Conservation (phyloP, 208 protist genomes). For the Trichomonas tenax region DNA sequence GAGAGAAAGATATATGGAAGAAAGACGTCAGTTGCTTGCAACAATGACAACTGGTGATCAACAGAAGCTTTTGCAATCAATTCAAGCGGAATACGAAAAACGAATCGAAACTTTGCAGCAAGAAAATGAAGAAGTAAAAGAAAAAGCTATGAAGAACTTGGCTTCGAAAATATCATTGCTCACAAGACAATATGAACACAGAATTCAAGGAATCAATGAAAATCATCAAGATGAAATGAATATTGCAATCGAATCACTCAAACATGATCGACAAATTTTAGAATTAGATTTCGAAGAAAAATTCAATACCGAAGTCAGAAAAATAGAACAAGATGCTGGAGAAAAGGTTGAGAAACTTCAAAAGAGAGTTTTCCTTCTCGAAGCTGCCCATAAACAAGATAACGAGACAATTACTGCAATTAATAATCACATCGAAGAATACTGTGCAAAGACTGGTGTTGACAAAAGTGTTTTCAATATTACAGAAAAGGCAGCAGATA, state of each 20-base stretch:
- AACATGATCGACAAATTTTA: background rate
- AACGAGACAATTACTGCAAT: background rate
- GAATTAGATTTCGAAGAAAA: background rate
- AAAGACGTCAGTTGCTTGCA: background rate
- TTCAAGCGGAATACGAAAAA: background rate
- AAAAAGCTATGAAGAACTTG: background rate
- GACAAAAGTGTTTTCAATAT: background rate
- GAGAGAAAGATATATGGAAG: background rate
- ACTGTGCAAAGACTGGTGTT: background rate
- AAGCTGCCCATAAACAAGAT: background rate
- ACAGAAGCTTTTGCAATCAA: background rate
- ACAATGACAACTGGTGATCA: background rate
- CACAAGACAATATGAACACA: constrained; percentile 8
- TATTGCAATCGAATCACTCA: background rate
- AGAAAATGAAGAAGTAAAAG: background rate
- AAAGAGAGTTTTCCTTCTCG: background rate
- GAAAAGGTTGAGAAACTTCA: background rate
- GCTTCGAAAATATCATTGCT: background rate
- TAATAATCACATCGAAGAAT: background rate
- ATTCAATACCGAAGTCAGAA: background rate
- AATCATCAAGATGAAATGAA: background rate
- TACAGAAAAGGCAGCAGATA: background rate
- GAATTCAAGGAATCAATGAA: background rate
- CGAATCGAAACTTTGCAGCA: background rate
- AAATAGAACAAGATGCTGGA: background rate